These are phyloP conservation scores for Acer negundo DNA, from an alignment of 345 rosid genomes.

Conservation along the genomic window DNA sequence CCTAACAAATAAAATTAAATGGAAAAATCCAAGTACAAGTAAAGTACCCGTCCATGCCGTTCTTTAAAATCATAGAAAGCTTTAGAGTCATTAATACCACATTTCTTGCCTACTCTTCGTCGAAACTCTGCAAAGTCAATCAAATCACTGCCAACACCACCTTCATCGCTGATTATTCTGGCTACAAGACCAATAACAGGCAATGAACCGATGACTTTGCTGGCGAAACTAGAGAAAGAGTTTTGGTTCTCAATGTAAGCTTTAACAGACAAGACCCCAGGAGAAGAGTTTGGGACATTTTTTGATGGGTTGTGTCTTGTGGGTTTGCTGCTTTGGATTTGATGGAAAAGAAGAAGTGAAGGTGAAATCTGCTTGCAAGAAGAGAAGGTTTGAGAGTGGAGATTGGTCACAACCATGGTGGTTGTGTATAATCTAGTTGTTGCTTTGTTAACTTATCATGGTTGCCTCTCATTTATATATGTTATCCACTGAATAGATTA, in stretches of 20 bases:
- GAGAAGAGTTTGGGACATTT: constrained; percentile 26
- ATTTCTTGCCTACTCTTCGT: constrained; percentile 86
- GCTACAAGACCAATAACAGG: constrained; percentile 90
- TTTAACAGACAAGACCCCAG: constrained; percentile 45
- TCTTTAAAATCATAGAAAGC: constrained; percentile 95
- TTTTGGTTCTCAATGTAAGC: constrained; percentile 80
- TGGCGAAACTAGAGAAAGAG: constrained; percentile 74
- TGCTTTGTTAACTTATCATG: neutral
- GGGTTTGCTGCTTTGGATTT: constrained; percentile 16
- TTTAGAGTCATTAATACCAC: constrained; percentile 65
- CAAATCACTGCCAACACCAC: constrained; percentile 83
- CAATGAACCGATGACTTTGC: constrained; percentile 78
- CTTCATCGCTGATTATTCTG: constrained; percentile 83
- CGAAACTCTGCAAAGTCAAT: constrained; percentile 95
- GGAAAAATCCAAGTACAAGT: neutral
- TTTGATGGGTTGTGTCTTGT: constrained; percentile 19
- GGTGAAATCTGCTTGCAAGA: constrained; percentile 59
- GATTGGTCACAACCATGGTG: constrained; percentile 44
- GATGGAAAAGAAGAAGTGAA: constrained; percentile 46
- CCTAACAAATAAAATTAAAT: neutral
- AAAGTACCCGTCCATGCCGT: constrained; percentile 69
- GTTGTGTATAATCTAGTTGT: constrained; percentile 24
- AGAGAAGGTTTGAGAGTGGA: constrained; percentile 34
- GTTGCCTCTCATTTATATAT: constrained; percentile 48
- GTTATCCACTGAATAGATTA: constrained; percentile 34